phyloP scores from a whole-genome alignment of 768 basidiomycete genomes.

The Chalciporus pseudorubinellus region DNA sequence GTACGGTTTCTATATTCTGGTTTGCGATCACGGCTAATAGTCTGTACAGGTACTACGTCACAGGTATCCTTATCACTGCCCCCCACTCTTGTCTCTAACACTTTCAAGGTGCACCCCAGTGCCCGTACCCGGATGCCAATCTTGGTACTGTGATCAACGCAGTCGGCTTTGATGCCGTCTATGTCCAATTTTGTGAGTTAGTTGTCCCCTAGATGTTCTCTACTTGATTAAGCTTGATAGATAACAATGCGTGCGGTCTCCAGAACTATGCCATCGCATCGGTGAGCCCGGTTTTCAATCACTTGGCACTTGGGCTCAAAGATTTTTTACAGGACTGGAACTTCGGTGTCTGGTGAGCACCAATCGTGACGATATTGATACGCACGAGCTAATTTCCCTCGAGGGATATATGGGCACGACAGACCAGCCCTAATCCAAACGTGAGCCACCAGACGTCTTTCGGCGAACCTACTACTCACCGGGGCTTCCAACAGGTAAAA shows the following conservation, averaged over 20 bases:
- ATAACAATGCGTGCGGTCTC: conserved; percentile 44
- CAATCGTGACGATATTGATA: not conserved
- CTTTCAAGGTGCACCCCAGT: conserved; percentile 36
- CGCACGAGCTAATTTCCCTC: conserved; percentile 11
- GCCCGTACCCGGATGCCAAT: conserved; percentile 66
- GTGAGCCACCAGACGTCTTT: conserved; percentile 22
- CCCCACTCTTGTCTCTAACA: not conserved
- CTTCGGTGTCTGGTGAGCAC: conserved; percentile 32
- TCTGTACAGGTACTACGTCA: conserved; percentile 55
- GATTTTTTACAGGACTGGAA: conserved; percentile 44
- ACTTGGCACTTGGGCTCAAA: not conserved
- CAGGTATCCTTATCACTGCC: conserved; percentile 31
- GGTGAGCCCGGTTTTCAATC: conserved; percentile 35
- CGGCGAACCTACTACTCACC: conserved; percentile 1
- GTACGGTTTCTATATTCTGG: conserved; percentile 5
- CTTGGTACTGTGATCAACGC: conserved; percentile 58
- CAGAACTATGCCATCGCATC: conserved; percentile 51
- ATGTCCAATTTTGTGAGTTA: conserved; percentile 59
- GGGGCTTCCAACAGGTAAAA: conserved; percentile 29
- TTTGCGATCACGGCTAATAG: conserved; percentile 1
- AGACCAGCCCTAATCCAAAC: conserved; percentile 40
- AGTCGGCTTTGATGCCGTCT: conserved; percentile 68
- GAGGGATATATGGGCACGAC: conserved; percentile 47
- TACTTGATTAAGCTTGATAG: conserved; percentile 17
- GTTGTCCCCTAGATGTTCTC: not conserved